These are phyloP conservation scores for Quercus robur DNA, from an alignment of 306 rosid genomes.

Conservation along the genomic window DNA sequence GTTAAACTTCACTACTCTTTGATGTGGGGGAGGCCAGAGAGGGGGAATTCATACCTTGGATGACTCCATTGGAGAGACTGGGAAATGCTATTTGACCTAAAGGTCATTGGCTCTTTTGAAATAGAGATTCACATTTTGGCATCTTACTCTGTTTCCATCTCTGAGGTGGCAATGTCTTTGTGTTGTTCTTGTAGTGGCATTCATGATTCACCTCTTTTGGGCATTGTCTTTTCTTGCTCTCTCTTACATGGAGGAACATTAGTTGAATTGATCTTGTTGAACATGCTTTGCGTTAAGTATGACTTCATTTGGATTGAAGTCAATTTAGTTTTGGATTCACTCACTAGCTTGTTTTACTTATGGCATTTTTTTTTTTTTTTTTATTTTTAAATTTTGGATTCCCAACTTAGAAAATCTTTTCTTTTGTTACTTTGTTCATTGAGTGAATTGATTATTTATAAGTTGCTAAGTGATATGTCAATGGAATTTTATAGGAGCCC, in stretches of 20 bases:
- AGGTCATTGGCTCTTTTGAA: too few relatives aligned
- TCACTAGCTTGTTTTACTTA: too few relatives aligned
- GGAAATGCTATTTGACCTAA: too few relatives aligned
- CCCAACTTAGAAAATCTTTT: too few relatives aligned
- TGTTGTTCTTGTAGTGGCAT: slow-evolving; percentile 9
- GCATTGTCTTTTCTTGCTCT: neutral
- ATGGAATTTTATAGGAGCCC: slow-evolving; percentile 59
- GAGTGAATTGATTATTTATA: too few relatives aligned
- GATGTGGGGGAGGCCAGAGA: too few relatives aligned
- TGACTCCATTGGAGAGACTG: too few relatives aligned
- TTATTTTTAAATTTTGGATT: neutral
- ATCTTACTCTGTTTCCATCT: neutral
- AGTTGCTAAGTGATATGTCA: neutral
- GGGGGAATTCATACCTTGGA: too few relatives aligned
- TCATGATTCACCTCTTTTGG: neutral
- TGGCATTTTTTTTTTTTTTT: neutral
- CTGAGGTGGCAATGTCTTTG: neutral
- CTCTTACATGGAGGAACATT: neutral
- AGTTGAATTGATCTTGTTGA: neutral
- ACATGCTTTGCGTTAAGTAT: neutral
- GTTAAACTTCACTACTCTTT: too few relatives aligned
- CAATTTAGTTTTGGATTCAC: too few relatives aligned
- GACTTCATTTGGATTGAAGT: too few relatives aligned
- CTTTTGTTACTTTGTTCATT: too few relatives aligned
- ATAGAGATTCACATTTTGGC: neutral